These are phyloP conservation scores for Isatis lusitanica DNA, from an alignment of 441 rosid species.

Conservation along the genomic window DNA sequence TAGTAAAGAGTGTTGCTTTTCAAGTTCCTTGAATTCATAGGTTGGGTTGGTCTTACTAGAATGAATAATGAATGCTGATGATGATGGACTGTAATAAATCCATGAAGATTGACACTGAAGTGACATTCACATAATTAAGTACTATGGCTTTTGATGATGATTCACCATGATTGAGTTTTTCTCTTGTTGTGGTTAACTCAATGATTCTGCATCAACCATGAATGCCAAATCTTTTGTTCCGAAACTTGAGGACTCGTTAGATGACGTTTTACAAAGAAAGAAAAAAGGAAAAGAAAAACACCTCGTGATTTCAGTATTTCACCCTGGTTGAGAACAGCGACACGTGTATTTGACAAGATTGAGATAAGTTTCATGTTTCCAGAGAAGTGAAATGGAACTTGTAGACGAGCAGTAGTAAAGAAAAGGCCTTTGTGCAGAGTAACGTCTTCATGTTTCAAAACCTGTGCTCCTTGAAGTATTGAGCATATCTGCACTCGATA, in stretches of 20 bases:
- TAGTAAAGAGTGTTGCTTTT: constrained; percentile 10
- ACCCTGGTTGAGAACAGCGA: not conserved
- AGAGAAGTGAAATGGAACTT: not conserved
- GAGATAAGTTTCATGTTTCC: too few relatives aligned
- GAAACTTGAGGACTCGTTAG: not conserved
- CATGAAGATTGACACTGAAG: constrained; percentile 37
- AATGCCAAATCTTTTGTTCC: constrained; percentile 5
- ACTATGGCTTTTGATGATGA: constrained; percentile 17
- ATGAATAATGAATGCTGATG: constrained; percentile 31
- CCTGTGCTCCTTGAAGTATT: constrained; percentile 7
- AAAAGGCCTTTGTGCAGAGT: not conserved
- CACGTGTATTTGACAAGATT: not conserved
- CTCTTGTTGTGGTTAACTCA: not conserved
- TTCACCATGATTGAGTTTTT: constrained; percentile 23
- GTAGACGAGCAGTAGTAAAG: too few relatives aligned
- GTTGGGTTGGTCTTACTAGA: constrained; percentile 33
- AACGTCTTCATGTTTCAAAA: not conserved
- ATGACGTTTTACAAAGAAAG: too few relatives aligned
- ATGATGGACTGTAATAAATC: constrained; percentile 22
- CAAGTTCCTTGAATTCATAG: constrained; percentile 11
- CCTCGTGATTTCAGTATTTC: too few relatives aligned
- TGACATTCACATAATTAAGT: constrained; percentile 29
- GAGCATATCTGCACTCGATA: not conserved
- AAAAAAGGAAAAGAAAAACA: not conserved
- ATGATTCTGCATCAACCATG: constrained; percentile 31